Conservation (phyloP, 1,284 basidiomycete species). For the Tilletiopsis washingtonensis region DNA sequence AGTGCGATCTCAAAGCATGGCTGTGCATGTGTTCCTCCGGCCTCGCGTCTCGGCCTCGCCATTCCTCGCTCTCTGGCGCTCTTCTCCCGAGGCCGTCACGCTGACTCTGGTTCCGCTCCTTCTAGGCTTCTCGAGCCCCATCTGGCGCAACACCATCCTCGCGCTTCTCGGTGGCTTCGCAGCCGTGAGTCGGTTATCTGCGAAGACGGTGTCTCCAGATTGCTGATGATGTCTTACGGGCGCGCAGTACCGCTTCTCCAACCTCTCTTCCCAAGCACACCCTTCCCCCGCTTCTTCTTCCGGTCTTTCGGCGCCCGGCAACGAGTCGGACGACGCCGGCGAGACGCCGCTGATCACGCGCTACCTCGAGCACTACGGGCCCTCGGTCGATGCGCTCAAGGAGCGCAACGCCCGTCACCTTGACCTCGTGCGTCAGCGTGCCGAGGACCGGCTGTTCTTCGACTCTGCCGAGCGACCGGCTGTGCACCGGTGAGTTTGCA, state of each 20-base stretch:
- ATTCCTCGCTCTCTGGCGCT: too few relatives aligned
- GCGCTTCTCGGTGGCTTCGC: constrained; percentile 20
- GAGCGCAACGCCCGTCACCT: constrained; percentile 26
- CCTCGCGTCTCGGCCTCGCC: too few relatives aligned
- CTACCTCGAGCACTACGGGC: constrained; percentile 32
- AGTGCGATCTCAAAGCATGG: too few relatives aligned
- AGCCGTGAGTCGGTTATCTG: too few relatives aligned
- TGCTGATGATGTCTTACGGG: too few relatives aligned
- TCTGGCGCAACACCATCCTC: constrained; percentile 34
- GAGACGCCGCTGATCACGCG: constrained; percentile 38
- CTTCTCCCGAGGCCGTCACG: too few relatives aligned
- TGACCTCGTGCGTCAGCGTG: constrained; percentile 24
- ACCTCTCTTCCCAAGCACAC: constrained; percentile 24
- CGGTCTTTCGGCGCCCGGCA: constrained; percentile 23
- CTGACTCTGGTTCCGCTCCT: too few relatives aligned
- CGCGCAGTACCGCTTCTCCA: constrained; percentile 33
- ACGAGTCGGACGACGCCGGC: constrained; percentile 20
- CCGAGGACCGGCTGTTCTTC: constrained; percentile 32
- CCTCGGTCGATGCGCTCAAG: constrained; percentile 22
- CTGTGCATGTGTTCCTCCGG: too few relatives aligned
- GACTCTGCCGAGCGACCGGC: constrained; percentile 39
- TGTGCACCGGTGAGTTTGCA: constrained; percentile 28
- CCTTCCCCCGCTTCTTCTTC: constrained; percentile 25
- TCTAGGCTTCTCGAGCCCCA: constrained; percentile 27
- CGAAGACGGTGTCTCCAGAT: too few relatives aligned